Base-by-base conservation (phyloP, 345 rosid species). In the Aegle marmelos region DNA sequence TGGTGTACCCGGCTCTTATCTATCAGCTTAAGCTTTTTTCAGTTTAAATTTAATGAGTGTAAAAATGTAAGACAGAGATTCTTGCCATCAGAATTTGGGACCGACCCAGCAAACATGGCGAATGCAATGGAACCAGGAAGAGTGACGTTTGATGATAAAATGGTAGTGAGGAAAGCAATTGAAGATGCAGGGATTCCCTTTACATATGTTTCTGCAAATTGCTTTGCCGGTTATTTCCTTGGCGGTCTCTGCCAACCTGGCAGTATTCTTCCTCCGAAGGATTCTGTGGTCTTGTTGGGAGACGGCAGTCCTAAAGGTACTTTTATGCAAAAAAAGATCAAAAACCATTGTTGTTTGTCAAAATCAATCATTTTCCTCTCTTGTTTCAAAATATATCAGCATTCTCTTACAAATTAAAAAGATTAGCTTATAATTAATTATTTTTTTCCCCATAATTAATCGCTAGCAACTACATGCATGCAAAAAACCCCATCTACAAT, bases 171-270 rank as follows among this genome's bases (percentile, higher is more conserved):
- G 63, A 87, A 31, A 69, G 90, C 90, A 8, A 78, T 86, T 8
- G 86, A 86, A 78, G 87, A 86, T 2, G 89, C 89, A 0, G 77
- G 82, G 7, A 90, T 88, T 57, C 88, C 89, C 14, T 83, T 63
- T 68, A 87, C 91, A 0, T 90, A 87, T 63, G 79, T 90, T 0
- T 83, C 89, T 6, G 93, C 89, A 2, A 88, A 90, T 64, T 90
- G 93, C 82, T 88, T 90, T 50, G 93, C 91, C 2, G 91, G 89
- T 41, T 88, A 85, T 76, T 83, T 90, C 66, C 72, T 86, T 6
- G 94, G 92, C 0, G 88, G 88, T 2, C 86, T 90, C 0, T 86
- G 88, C 63, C 92, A 91, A 37, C 90, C 89, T 4, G 90, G 90
- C 1, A 60, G 56, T 24, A 80, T 91, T 60, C 80, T 88, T 68